These are phyloP conservation scores for Polygonum maritimum DNA, from an alignment of 148 eudicot species.

Conservation along the genomic window DNA sequence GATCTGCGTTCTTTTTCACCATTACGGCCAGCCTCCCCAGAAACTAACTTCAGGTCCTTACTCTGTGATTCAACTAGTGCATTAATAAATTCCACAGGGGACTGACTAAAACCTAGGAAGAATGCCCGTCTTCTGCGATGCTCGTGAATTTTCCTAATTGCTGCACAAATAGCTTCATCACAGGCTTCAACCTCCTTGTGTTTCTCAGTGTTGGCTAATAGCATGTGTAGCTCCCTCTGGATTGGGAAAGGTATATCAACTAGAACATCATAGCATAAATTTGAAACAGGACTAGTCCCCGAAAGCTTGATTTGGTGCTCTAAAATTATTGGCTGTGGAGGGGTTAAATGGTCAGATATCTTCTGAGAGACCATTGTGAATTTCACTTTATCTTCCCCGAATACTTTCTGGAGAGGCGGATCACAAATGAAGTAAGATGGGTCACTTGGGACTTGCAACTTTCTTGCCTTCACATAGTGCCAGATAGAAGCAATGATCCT, in stretches of 20 bases:
- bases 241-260: slow-evolving; percentile 90
- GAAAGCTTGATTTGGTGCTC: slow-evolving; percentile 83
- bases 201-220: slow-evolving; percentile 80
- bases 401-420: slow-evolving; percentile 71
- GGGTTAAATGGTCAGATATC: slow-evolving; percentile 62
- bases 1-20: slow-evolving; percentile 76
- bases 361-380: slow-evolving; percentile 78
- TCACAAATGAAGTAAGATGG: slow-evolving; percentile 85
- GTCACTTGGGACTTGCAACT: slow-evolving; percentile 69
- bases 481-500: slow-evolving; percentile 82
- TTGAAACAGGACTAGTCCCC: slow-evolving; percentile 69
- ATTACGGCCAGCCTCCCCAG: slow-evolving; percentile 72
- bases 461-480: slow-evolving; percentile 94
- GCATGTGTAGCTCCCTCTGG: slow-evolving; percentile 71
- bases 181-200: slow-evolving; percentile 75
- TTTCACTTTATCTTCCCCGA: slow-evolving; percentile 76
- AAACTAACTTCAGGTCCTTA: slow-evolving; percentile 68
- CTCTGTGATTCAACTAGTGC: slow-evolving; percentile 79
- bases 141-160: slow-evolving; percentile 84
- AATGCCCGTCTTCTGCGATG: slow-evolving; percentile 81
- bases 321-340: slow-evolving; percentile 82
- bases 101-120: slow-evolving; percentile 90
- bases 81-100: slow-evolving; percentile 84
- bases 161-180: slow-evolving; percentile 76
- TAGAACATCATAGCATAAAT: slow-evolving; percentile 81